Evolutionary conservation across 805 yeast species (phyloP), one percentile per base, ranked within the genome.

Genomic region (Yarrowia bubula): DNA sequence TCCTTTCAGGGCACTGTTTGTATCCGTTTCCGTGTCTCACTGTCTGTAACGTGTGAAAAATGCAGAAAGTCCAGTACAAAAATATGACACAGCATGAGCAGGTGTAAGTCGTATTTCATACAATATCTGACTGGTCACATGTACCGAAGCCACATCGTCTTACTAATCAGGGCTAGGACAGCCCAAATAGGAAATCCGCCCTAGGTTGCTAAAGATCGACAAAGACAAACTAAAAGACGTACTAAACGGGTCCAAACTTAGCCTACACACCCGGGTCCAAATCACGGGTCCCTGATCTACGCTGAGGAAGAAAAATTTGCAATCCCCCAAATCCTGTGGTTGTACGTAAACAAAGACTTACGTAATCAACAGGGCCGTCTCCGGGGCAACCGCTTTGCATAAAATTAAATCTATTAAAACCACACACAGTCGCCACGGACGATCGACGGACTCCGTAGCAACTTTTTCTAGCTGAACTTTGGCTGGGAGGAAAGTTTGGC

Each of bases 281-380:
- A 31, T 15, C 51, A n/a, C 51, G 51, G 51, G 51, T 46, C 51
- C 51, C 51, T 46, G 51, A 46, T 46, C 51, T 46, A 46, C 51
- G 37, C 51, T n/a, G 51, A 46, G 51, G 37, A 3, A 8, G 22
- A 28, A 28, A 9, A 46, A n/a, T n/a, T n/a, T n/a, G n/a, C n/a
- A n/a, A n/a, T n/a, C n/a, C n/a, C n/a, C n/a, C n/a, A n/a, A n/a
- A n/a, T n/a, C n/a, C n/a, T 17, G 32, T 17, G 32, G 13, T 8
- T 37, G 41, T 37, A 14, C 15, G 41, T 13, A 37, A 11, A 37
- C 41, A n/a, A n/a, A n/a, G n/a, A n/a, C n/a, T n/a, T n/a, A n/a
- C n/a, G n/a, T n/a, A n/a, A n/a, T n/a, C n/a, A n/a, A n/a, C n/a
- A n/a, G n/a, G n/a, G n/a, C n/a, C n/a, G n/a, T 22, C 28, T 3